Conservation (phyloP, 805 yeast species). For the Myxozyma geophila region DNA sequence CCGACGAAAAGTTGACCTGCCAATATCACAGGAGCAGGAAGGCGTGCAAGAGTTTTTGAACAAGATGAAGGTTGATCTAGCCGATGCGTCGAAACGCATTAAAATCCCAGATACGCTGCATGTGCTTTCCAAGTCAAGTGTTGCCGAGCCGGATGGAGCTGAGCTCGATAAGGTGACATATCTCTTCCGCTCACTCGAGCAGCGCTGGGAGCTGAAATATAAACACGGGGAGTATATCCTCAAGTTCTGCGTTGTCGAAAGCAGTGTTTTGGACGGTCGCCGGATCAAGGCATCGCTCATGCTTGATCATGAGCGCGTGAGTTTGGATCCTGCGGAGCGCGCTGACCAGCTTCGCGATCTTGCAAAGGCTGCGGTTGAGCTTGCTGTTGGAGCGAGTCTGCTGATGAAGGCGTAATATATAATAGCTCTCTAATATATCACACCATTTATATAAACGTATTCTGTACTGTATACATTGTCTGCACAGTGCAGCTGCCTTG, state of each 20-base stretch:
- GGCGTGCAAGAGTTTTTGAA: conserved; percentile 19
- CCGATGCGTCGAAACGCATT: conserved; percentile 2
- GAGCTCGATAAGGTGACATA: conserved; percentile 7
- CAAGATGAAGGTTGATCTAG: conserved; percentile 7
- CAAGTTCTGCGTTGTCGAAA: conserved; percentile 24
- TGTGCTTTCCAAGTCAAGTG: neutral
- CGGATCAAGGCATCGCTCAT: conserved; percentile 19
- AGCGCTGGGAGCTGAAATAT: conserved; percentile 23
- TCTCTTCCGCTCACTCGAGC: conserved; percentile 25
- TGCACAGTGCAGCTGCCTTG: too few species aligned
- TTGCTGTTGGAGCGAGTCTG: conserved; percentile 25
- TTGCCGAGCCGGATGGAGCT: neutral
- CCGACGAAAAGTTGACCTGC: conserved; percentile 9
- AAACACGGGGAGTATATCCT: conserved; percentile 20
- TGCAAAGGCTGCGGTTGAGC: conserved; percentile 21
- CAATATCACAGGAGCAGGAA: conserved; percentile 2
- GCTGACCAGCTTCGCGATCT: conserved; percentile 16
- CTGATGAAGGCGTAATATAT: conserved; percentile 13
- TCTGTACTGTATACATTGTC: neutral
- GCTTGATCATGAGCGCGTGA: conserved; percentile 4
- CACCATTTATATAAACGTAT: neutral
- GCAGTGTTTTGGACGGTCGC: conserved; percentile 31
- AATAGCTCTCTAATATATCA: neutral
- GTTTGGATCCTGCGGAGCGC: neutral
- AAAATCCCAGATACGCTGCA: conserved; percentile 20